phyloP scores from a whole-genome alignment of 2,329 filamentous ascomycete species.

The Claviceps sp. region DNA sequence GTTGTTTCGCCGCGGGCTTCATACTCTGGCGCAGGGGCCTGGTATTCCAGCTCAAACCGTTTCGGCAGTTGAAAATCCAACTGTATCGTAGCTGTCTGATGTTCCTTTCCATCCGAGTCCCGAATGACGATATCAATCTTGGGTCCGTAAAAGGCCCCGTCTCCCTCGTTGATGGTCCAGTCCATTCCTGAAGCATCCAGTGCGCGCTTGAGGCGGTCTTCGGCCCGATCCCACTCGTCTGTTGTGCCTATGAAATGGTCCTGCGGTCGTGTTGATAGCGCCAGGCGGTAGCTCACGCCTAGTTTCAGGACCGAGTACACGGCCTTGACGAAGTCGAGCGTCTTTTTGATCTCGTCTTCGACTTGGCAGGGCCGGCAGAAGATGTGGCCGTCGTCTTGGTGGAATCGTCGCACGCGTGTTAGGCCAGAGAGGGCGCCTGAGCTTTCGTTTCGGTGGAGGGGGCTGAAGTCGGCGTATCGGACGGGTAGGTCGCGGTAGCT shows the following conservation, averaged over 20 bases:
- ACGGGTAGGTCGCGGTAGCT: slow-evolving; percentile 73
- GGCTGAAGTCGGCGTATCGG: slow-evolving; percentile 76
- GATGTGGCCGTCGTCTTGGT: slow-evolving; percentile 85
- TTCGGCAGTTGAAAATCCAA: slow-evolving; percentile 82
- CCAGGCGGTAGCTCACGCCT: slow-evolving; percentile 54
- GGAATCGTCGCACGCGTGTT: slow-evolving; percentile 73
- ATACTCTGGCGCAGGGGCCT: slow-evolving; percentile 50
- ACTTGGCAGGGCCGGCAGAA: slow-evolving; percentile 74
- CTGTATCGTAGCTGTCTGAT: slow-evolving; percentile 81
- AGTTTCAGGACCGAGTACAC: slow-evolving; percentile 59
- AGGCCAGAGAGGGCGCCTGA: slow-evolving; percentile 70
- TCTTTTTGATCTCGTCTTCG: slow-evolving; percentile 56
- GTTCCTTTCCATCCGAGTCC: slow-evolving; percentile 71
- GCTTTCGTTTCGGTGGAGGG: slow-evolving; percentile 75
- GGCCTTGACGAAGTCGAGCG: slow-evolving; percentile 59
- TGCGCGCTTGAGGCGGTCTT: slow-evolving; percentile 25
- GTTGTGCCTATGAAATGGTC: slow-evolving; percentile 64
- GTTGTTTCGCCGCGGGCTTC: slow-evolving; percentile 41
- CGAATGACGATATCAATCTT: slow-evolving; percentile 80
- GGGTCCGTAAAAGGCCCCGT: slow-evolving; percentile 82
- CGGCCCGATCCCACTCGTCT: slow-evolving; percentile 45
- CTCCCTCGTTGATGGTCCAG: slow-evolving; percentile 67
- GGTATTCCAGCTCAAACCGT: slow-evolving; percentile 65
- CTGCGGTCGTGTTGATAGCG: slow-evolving; percentile 64
- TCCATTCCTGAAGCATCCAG: slow-evolving; percentile 53